These are phyloP conservation scores for Glycine latifolia DNA, from an alignment of 306 rosid genomes.

Conservation along the genomic window DNA sequence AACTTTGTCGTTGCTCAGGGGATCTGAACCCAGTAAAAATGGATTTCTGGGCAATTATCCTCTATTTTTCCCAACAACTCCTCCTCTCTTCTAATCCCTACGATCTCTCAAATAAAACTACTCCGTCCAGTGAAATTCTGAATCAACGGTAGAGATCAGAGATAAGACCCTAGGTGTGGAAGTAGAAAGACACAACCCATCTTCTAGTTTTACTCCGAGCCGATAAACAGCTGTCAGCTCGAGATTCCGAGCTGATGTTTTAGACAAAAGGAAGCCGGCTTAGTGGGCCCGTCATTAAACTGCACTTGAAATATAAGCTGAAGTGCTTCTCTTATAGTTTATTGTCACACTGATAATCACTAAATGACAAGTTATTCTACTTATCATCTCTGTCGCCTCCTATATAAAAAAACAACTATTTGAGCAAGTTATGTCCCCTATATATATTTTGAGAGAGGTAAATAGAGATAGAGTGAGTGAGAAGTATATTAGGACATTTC, in stretches of 20 bases:
- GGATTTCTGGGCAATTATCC: too few species aligned
- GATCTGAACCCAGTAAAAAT: too few species aligned
- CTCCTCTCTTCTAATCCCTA: conserved; percentile 11
- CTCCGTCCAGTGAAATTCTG: background rate
- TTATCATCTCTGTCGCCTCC: conserved; percentile 70
- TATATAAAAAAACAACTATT: conserved; percentile 62
- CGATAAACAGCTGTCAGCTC: conserved; percentile 79
- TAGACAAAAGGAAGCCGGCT: conserved; percentile 83
- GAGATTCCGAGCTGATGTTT: conserved; percentile 88
- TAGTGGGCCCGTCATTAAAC: conserved; percentile 53
- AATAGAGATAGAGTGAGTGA: conserved; percentile 34
- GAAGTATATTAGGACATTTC: conserved; percentile 51
- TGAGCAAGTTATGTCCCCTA: conserved; percentile 62
- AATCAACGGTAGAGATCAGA: background rate
- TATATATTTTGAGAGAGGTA: conserved; percentile 46
- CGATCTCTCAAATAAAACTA: background rate
- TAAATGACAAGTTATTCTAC: fast-evolving
- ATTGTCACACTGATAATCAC: too few species aligned
- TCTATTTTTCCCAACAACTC: too few species aligned
- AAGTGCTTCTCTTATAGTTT: fast-evolving
- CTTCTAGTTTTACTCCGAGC: conserved; percentile 22
- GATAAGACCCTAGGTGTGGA: too few species aligned
- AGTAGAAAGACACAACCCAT: background rate
- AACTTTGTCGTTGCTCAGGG: too few species aligned
- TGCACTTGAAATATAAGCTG: fast-evolving